Base-by-base conservation (phyloP, 1,139 yeast species). In the Taphrina betulina region DNA sequence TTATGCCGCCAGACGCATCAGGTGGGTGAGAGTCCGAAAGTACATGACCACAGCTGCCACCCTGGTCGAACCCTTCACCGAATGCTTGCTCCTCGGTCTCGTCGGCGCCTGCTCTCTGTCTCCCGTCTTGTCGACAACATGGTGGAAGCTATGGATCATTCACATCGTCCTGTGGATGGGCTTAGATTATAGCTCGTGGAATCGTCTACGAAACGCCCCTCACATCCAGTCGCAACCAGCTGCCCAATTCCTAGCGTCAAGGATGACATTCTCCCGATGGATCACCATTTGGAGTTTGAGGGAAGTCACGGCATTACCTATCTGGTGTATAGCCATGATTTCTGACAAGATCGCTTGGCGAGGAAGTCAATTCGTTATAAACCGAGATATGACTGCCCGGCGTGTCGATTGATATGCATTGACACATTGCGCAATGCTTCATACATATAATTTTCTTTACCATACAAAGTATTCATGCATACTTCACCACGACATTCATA, bases 11-110 rank as follows among this genome's bases (percentile, higher is more conserved):
- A 73, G 96, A 58, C 72, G 96, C 53, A 81, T 84, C 28, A 73
- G 96, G 54, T 88, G 96, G 96, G 71, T 88, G 16, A 74, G 96
- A 46, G 95, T 88, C n/a, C 74, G 96, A 26, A 84, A 85, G 65
- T 87, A 85, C 67, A 87, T 88, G 95, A 96, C 88, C 1, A 71
- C 83, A 29, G 81, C 81, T 33, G 96, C 96, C 1, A 88, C 96
- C 0, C 69, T 88, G 54, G 72, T 86, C 24, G 96, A 88, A 66
- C 96, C 96, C 5, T 79, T 92, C 4, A 88, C 96, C 0, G 96
- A 88, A 67, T 78, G 85, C 50, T 63, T 88, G 2, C 69, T 87
- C 1, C 77, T 83, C 63, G 94, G 94, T 0, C 42, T 66, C 1
- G 40, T 78, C 0, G 95, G 95, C 5, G 73, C 84, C 1, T 23